Evolutionary conservation across 352 stramenopile species (phyloP), one percentile per base, ranked within the genome.

Genomic region (Thalassiosira mediterranea): DNA sequence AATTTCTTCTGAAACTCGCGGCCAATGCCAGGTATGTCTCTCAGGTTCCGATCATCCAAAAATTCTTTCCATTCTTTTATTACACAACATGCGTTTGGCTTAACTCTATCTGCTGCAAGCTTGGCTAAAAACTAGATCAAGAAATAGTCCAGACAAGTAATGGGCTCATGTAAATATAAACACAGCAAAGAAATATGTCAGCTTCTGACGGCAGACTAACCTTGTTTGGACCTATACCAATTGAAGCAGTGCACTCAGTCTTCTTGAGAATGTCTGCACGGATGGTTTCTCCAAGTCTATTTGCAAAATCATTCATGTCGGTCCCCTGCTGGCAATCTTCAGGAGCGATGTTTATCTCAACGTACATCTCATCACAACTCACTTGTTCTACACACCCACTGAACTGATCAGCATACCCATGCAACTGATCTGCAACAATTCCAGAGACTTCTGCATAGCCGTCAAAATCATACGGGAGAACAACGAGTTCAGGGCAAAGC

Each of bases 321-420:
- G 94, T 76, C 0, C 86, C 90, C 53, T 63, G 15, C 0, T 29
- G 15, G 25, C 46, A 64, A 58, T 81, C 82, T 26, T 74, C 73
- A 2, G 69, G 85, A 79, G 94, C 93, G 15, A 91, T 44, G 53
- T 78, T 79, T 19, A 91, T 54, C 79, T 98, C 95, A 23, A 98
- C 74, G 62, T 97, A 97, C 0, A 94, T 92, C 90, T 98, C 96
- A 76, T 98, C 96, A 69, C 96, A 98, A 32, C 95, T 98, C 17
- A 98, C 93, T n/a, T 94, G 89, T 82, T 98, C 95, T 0, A 93
- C 70, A 69, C 94, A 96, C 68, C 97, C 96, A 61, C 93, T 79
- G 81, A 97, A 97, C 44, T 87, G 47, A 11, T 80, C 64, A n/a
- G 81, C 72, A 34, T 81, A 70, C 0, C 44, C 57, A 63, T 87